Evolutionary conservation across 129 eudicot genomes (phyloP), one percentile per base, ranked within the genome.

Genomic region (Gnaphalium uliginosum): DNA sequence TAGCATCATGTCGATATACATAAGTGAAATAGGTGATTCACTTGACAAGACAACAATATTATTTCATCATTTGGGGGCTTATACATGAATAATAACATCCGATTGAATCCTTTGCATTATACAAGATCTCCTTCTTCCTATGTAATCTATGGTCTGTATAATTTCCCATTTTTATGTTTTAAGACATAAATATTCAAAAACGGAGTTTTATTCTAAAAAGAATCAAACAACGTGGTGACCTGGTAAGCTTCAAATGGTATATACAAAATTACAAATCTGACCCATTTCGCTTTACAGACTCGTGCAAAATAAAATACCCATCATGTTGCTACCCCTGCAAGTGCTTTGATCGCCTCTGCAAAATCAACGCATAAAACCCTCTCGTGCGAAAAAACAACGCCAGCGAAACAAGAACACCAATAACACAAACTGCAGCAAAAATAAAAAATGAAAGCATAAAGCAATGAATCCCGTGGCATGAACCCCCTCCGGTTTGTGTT

Each of bases 381-480:
- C 90, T 85, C 2, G 97, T 94, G 18, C 90, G 88, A 21, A 84
- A 80, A 66, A 90, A 83, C 89, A 94, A 73, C 9, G 63, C 71
- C 68, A 86, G 64, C 19, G 96, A 88, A 82, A 91, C 83, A 41
- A 89, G 18, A 73, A 62, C 83, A 23, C 96, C 97, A 1, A 84
- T 54, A 41, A 87, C 72, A 77, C 90, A 79, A 66, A 84, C 96
- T 41, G 32, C 78, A 1, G 96, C 87, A 50, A 89, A 75, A 53
- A 91, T 85, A 27, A 84, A 83, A 62, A 72, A 91, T 1, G 98
- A 90, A 13, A 87, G 25, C 98, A 89, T 89, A 73, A 94, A 94
- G 79, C 98, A 94, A 35, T 85, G 88, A 56, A 85, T 80, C 58
- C 98, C 98, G 30, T 37, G 73, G 69, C 99, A 94, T 15, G 87